These are phyloP conservation scores for Sutorius australiensis DNA, from an alignment of 768 basidiomycete genomes.

Conservation along the genomic window DNA sequence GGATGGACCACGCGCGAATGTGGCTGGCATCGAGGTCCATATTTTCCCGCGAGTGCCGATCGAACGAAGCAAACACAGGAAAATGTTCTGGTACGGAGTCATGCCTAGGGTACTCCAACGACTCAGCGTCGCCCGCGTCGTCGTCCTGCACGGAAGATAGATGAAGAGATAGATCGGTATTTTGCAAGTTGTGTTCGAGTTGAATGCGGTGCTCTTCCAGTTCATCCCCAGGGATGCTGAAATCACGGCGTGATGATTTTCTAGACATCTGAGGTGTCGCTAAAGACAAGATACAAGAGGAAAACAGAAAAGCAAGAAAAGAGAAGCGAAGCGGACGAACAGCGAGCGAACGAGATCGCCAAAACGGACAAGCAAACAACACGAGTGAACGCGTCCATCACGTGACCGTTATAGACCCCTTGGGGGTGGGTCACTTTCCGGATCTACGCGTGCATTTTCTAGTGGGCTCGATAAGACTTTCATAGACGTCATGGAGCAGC, in stretches of 20 bases:
- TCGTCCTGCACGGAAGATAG: conserved; percentile 52
- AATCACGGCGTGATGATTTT: conserved; percentile 33
- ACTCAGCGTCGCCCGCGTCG: conserved; percentile 42
- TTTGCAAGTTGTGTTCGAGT: conserved; percentile 74
- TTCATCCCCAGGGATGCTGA: conserved; percentile 66
- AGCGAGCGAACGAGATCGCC: conserved; percentile 1
- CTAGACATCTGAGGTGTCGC: conserved; percentile 24
- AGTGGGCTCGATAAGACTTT: neutral
- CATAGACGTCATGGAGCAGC: conserved; percentile 54
- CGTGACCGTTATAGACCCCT: conserved; percentile 22
- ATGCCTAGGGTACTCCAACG: conserved; percentile 71
- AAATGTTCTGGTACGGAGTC: conserved; percentile 55
- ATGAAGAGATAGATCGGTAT: conserved; percentile 68
- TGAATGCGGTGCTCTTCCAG: conserved; percentile 73
- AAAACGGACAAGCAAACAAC: conserved; percentile 18
- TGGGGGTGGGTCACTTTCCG: conserved; percentile 13
- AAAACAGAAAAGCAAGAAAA: conserved; percentile 12
- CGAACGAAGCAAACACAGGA: conserved; percentile 59
- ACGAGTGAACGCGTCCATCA: conserved; percentile 26
- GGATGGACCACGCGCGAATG: conserved; percentile 55
- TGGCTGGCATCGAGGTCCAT: conserved; percentile 52
- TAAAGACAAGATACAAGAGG: conserved; percentile 14
- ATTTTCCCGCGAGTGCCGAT: conserved; percentile 51
- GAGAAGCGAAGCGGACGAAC: conserved; percentile 1
- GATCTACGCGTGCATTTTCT: conserved; percentile 7